Evolutionary conservation across 2,329 filamentous ascomycete genomes (phyloP), one percentile per base, ranked within the genome.

Genomic region (Aspergillus sp.): DNA sequence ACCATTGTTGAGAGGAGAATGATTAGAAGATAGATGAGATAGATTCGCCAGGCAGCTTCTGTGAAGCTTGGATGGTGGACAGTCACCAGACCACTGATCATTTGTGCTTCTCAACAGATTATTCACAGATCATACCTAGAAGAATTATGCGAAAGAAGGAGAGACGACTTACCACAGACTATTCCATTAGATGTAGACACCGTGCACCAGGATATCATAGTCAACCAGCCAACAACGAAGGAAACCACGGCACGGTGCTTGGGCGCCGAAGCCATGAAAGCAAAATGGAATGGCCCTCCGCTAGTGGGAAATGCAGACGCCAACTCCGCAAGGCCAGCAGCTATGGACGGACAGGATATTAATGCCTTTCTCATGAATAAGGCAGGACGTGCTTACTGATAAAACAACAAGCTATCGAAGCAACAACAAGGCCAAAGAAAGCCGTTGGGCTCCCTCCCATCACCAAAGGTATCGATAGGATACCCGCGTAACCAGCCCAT

Each of bases 281-380:
- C 68, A 47, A 71, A 73, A 56, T 75, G 71, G 52, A 74, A 75
- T 56, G 73, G 72, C 5, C 73, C 63, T 5, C 63, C 63, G 5
- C 51, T 57, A 3, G 62, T 62, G 1, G 64, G 61, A 32, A 64
- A 62, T 8, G 64, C 64, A 23, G 64, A 65, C 6, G 54, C 60
- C 19, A 66, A 38, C 39, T 66, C 64, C 1, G 59, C 62, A n/a
- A 66, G 48, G 3, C 64, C 64, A 7, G n/a, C 15, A 52, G n/a
- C 53, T 55, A 48, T 21, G 0, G 8, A 4, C n/a, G 27, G 8
- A 30, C n/a, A 44, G 21, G 38, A n/a, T 13, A 49, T 42, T 8
- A n/a, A 30, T 5, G 36, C 7, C 21, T 0, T 30, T 7, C 17
- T 2, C 44, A n/a, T 8, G 6, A 8, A 11, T 15, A 3, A 17